Evolutionary conservation across 2,329 filamentous ascomycete species (phyloP).

Genomic region (Paraconiothyrium brasiliense): DNA sequence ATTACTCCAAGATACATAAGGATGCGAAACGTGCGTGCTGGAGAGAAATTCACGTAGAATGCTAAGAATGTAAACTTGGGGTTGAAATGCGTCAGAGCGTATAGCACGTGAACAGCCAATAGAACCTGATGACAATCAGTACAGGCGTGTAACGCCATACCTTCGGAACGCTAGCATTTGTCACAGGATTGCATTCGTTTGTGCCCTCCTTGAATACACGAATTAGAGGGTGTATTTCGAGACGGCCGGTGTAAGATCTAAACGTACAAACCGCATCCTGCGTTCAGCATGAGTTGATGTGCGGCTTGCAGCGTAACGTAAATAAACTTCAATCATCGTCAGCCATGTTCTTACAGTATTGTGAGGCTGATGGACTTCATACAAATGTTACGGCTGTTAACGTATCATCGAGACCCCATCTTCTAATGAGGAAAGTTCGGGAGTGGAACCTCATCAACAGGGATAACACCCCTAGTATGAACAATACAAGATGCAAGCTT

Average conservation of each 20-base stretch:
- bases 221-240: neutral
- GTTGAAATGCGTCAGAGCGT: neutral
- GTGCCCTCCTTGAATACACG: neutral
- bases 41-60: constrained; percentile 4
- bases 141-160: neutral
- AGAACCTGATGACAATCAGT: neutral
- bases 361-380: neutral
- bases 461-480: neutral
- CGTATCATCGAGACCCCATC: constrained; percentile 5
- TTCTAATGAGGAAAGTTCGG: neutral
- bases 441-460: constrained; percentile 5
- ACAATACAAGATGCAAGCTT: constrained; percentile 1
- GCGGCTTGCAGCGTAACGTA: constrained; percentile 8
- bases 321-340: neutral
- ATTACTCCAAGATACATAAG: neutral
- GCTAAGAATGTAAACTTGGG: neutral
- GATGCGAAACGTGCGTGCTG: neutral
- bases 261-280: neutral
- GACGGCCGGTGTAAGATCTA: neutral
- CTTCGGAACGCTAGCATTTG: constrained; percentile 3
- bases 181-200: constrained; percentile 2
- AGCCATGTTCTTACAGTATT: neutral
- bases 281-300: constrained; percentile 3
- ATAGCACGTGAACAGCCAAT: constrained; percentile 2
- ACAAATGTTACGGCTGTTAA: neutral